Conservation (phyloP, 2,329 filamentous ascomycete species). For the Drechslera avenae region DNA sequence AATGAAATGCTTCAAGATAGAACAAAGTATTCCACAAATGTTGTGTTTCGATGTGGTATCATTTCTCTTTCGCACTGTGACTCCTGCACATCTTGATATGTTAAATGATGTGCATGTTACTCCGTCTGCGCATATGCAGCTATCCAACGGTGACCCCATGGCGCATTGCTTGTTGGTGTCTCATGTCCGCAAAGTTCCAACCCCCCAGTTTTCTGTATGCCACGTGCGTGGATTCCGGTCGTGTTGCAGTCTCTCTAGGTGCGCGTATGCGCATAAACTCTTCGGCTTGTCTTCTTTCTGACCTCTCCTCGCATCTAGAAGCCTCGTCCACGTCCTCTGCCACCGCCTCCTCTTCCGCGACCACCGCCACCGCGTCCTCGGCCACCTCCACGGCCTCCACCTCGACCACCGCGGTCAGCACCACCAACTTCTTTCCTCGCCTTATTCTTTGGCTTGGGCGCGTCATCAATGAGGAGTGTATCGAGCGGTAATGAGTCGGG, state of each 20-base stretch:
- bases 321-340: conserved; percentile 48
- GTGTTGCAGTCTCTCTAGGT: conserved; percentile 4
- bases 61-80: conserved; percentile 27
- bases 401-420: conserved; percentile 52
- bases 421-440: conserved; percentile 81
- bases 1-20: no score
- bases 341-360: conserved; percentile 50
- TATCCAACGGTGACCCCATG: conserved; percentile 20
- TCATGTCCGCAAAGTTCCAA: conserved; percentile 21
- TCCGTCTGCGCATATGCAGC: conserved; percentile 11
- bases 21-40: conserved; percentile 4
- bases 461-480: conserved; percentile 93
- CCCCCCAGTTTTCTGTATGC: conserved; percentile 16
- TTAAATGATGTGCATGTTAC: conserved; percentile 29
- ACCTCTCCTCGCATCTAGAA: conserved; percentile 20
- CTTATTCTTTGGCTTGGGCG: conserved; percentile 99
- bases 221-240: conserved; percentile 5
- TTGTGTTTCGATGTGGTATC: conserved; percentile 31
- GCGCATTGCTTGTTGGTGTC: conserved; percentile 27
- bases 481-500: conserved; percentile 94
- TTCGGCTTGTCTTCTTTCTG: conserved; percentile 8
- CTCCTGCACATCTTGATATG: conserved; percentile 21
- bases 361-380: conserved; percentile 47
- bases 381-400: conserved; percentile 46
- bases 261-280: conserved; percentile 3